These are phyloP conservation scores for Hericium coralloides DNA, from an alignment of 768 basidiomycete species.

Conservation along the genomic window DNA sequence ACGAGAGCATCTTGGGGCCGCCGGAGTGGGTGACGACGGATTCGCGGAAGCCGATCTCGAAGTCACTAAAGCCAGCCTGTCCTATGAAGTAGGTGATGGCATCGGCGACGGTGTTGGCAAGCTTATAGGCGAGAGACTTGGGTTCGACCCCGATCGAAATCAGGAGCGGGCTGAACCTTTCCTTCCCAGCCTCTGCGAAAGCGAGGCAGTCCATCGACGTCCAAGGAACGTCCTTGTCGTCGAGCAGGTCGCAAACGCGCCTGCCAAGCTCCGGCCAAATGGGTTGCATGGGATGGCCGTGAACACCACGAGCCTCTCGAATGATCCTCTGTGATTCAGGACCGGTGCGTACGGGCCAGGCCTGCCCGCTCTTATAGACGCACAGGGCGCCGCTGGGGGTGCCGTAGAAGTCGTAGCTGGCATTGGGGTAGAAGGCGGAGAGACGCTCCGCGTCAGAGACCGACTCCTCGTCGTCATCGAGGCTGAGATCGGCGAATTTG, in stretches of 20 bases:
- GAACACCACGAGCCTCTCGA: constrained; percentile 20
- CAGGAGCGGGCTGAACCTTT: constrained; percentile 15
- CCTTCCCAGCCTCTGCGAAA: constrained; percentile 16
- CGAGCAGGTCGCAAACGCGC: constrained; percentile 18
- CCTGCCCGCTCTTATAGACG: constrained; percentile 5
- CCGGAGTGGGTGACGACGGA: constrained; percentile 17
- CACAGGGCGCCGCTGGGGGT: not conserved
- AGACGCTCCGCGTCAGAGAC: not conserved
- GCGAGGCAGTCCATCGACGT: constrained; percentile 15
- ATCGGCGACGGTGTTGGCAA: constrained; percentile 12
- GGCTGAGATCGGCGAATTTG: not conserved
- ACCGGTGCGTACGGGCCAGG: constrained; percentile 1
- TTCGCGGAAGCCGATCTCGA: constrained; percentile 22
- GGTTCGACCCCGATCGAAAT: constrained; percentile 20
- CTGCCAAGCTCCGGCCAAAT: constrained; percentile 17
- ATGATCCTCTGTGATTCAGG: constrained; percentile 17
- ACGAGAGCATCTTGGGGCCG: constrained; percentile 25
- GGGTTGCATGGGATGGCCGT: constrained; percentile 18
- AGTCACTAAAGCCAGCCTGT: constrained; percentile 14
- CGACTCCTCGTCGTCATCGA: not conserved
- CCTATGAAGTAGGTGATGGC: constrained; percentile 14
- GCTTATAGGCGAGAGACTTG: constrained; percentile 16
- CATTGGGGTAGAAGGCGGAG: constrained; percentile 5
- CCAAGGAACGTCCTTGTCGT: constrained; percentile 15
- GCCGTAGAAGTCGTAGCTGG: constrained; percentile 5